These are phyloP conservation scores for Chaetothyriales sp. DNA, from an alignment of 2,329 filamentous ascomycete species.

Conservation along the genomic window DNA sequence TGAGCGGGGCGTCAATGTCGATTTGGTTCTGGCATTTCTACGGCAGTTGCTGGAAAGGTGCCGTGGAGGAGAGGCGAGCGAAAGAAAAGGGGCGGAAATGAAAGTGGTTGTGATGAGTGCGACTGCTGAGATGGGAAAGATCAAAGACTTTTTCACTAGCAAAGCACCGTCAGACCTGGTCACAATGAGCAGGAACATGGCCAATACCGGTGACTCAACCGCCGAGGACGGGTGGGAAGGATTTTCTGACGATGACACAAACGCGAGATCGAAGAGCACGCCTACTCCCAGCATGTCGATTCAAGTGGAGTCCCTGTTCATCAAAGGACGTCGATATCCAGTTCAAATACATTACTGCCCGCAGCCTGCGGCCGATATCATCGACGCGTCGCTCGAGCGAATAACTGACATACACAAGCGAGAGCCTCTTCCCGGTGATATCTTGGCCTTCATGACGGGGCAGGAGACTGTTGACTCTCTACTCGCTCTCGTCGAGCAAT, in stretches of 20 bases:
- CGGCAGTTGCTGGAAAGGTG: conserved; percentile 39
- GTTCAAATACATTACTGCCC: conserved; percentile 66
- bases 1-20: conserved; percentile 87
- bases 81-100: conserved; percentile 54
- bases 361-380: conserved; percentile 63
- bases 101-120: conserved; percentile 97
- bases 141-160: conserved; percentile 57
- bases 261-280: conserved; percentile 17
- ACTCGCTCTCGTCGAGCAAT: conserved; percentile 68
- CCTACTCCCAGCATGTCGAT: conserved; percentile 13
- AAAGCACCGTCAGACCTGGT: not conserved
- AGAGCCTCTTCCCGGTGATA: conserved; percentile 84
- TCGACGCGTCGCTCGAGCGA: conserved; percentile 65
- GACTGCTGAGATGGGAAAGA: conserved; percentile 72
- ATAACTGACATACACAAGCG: conserved; percentile 79
- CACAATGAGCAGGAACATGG: not conserved
- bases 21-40: conserved; percentile 77
- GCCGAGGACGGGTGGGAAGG: conserved; percentile 3
- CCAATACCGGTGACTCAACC: not conserved
- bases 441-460: conserved; percentile 81
- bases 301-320: conserved; percentile 45
- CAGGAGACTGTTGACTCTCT: conserved; percentile 83
- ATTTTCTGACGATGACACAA: conserved; percentile 5
- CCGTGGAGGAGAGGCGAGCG: conserved; percentile 25
- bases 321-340: conserved; percentile 76